Conservation (phyloP, 148 eudicot genomes). For the Amaranthus cruentus region DNA sequence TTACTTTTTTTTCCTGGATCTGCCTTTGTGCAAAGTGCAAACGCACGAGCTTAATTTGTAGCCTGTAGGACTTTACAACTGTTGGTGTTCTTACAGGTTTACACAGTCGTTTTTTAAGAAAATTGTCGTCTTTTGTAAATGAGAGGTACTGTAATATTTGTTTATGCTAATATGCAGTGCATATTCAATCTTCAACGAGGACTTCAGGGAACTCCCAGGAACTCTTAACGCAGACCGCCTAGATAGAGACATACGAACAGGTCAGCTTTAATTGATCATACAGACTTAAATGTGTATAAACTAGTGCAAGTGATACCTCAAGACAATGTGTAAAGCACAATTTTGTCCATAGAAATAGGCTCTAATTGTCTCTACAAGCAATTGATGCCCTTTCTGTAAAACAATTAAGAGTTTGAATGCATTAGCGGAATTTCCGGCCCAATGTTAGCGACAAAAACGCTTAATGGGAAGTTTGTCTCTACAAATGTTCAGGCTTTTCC, state of each 20-base stretch:
- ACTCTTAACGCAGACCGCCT: conserved; percentile 89
- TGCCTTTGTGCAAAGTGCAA: too few relatives aligned
- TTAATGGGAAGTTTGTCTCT: neutral
- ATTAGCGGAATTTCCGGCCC: neutral
- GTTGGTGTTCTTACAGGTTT: neutral
- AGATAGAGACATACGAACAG: conserved; percentile 85
- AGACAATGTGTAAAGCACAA: neutral
- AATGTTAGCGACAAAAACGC: neutral
- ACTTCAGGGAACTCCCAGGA: conserved; percentile 94
- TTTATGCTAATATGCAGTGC: conserved; percentile 48
- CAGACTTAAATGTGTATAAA: neutral
- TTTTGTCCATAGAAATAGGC: neutral
- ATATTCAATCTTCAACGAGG: conserved; percentile 93
- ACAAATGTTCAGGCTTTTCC: neutral
- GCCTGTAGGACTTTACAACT: neutral
- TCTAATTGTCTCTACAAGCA: neutral
- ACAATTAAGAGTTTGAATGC: neutral
- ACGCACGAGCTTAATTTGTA: neutral
- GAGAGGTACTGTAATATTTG: neutral
- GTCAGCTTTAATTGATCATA: conserved; percentile 57
- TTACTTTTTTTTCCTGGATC: too few relatives aligned
- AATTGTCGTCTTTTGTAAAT: neutral
- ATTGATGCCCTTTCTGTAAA: neutral
- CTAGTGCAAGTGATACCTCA: neutral
- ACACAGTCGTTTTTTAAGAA: neutral